Evolutionary conservation across 1,284 basidiomycete genomes (phyloP).

Genomic region (Cutaneotrichosporon sp.): DNA sequence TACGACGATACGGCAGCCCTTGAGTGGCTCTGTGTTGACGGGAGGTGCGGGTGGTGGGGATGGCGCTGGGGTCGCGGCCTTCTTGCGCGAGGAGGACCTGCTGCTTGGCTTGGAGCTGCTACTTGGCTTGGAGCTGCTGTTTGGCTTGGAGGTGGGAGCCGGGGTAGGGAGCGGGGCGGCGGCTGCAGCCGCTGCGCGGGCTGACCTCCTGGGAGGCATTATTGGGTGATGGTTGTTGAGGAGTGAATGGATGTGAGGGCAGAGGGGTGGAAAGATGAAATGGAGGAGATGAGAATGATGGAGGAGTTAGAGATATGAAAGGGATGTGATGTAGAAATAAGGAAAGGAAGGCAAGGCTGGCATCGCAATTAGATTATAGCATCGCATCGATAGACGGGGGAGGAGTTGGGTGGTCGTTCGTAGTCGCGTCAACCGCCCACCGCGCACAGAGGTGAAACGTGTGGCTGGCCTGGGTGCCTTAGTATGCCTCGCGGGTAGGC

Average conservation of each 20-base stretch:
- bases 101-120: not conserved
- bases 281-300: not conserved
- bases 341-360: no score
- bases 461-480: no score
- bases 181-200: conserved; percentile 6
- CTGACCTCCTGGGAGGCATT: conserved; percentile 10
- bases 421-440: no score
- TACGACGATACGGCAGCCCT: conserved; percentile 8
- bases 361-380: no score
- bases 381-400: no score
- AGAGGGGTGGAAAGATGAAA: not conserved
- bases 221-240: not conserved
- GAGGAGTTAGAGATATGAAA: no score
- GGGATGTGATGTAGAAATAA: no score
- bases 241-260: not conserved
- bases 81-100: not conserved
- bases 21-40: conserved; percentile 3
- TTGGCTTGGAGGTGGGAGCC: conserved; percentile 1
- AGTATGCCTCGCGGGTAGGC: no score
- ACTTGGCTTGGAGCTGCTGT: not conserved
- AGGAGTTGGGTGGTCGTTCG: no score
- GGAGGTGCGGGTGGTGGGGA: not conserved
- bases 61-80: not conserved
- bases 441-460: no score
- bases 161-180: not conserved